phyloP scores from a whole-genome alignment of 148 eudicot genomes.

The Camellia lanceoleosa region DNA sequence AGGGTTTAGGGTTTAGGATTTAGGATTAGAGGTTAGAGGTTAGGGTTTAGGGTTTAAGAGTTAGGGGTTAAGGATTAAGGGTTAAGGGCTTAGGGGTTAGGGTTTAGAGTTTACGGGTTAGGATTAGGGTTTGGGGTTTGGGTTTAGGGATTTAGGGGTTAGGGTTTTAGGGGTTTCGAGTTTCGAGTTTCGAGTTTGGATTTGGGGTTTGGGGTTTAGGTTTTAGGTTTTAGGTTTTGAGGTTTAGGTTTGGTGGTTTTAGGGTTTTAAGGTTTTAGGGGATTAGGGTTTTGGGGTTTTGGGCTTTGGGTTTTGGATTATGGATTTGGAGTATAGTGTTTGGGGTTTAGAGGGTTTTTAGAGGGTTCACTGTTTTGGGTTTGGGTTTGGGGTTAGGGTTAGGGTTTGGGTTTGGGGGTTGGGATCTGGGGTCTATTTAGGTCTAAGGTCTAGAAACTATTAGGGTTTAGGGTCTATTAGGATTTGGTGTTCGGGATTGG shows the following conservation, averaged over 20 bases:
- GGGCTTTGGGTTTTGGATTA: background rate
- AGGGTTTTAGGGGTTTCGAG: background rate
- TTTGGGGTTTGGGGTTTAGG: background rate
- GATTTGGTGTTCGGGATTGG: background rate
- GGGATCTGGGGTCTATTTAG: background rate
- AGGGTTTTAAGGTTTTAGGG: background rate
- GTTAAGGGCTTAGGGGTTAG: background rate
- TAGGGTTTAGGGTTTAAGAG: background rate
- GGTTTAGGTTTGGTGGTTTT: background rate
- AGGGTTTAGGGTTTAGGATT: too few relatives aligned
- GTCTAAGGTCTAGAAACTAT: background rate
- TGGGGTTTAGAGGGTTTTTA: too few relatives aligned
- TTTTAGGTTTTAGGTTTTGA: background rate
- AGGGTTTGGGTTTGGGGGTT: too few relatives aligned
- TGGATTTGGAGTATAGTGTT: too few relatives aligned
- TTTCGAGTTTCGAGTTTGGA: conserved; percentile 8
- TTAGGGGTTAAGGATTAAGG: background rate
- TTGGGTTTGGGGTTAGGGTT: too few relatives aligned
- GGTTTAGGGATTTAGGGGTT: background rate
- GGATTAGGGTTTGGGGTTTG: conserved; percentile 4
- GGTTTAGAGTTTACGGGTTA: background rate
- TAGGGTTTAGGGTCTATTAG: conserved; percentile 11
- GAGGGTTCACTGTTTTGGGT: too few relatives aligned
- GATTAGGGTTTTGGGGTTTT: background rate
- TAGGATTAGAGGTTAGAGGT: background rate